These are phyloP conservation scores for Ceratobasidium sp. DNA, from an alignment of 1,284 basidiomycete genomes.

Conservation along the genomic window DNA sequence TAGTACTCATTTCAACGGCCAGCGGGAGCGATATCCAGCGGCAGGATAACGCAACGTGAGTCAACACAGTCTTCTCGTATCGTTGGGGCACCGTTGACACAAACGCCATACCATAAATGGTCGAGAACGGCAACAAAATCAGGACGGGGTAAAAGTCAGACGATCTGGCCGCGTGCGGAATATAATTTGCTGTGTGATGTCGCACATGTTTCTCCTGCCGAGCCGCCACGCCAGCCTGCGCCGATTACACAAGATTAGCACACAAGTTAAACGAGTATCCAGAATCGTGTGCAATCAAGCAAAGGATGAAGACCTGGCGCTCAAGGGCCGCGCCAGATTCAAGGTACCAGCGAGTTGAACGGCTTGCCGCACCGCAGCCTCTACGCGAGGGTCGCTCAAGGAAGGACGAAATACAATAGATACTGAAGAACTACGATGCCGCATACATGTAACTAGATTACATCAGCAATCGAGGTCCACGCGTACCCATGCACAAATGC, in stretches of 20 bases:
- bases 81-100: neutral
- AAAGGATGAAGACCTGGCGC: slow-evolving; percentile 8
- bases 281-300: neutral
- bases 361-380: slow-evolving; percentile 13
- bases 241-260: neutral
- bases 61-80: neutral
- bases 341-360: slow-evolving; percentile 13
- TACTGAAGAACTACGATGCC: too few species aligned
- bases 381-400: slow-evolving; percentile 25
- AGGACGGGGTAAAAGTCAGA: neutral
- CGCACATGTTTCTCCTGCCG: neutral
- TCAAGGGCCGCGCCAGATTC: neutral
- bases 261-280: neutral
- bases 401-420: too few species aligned
- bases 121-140: slow-evolving; percentile 10
- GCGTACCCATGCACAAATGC: neutral
- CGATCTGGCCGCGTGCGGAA: too few species aligned
- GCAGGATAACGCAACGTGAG: too few species aligned
- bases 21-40: too few species aligned
- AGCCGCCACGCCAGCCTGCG: slow-evolving; percentile 10
- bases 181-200: neutral
- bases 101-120: neutral
- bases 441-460: too few species aligned
- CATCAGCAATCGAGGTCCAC: neutral
- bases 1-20: neutral